Conservation (phyloP, 192 early-diverging fungal species). For the Jimgerdemannia lactiflua region DNA sequence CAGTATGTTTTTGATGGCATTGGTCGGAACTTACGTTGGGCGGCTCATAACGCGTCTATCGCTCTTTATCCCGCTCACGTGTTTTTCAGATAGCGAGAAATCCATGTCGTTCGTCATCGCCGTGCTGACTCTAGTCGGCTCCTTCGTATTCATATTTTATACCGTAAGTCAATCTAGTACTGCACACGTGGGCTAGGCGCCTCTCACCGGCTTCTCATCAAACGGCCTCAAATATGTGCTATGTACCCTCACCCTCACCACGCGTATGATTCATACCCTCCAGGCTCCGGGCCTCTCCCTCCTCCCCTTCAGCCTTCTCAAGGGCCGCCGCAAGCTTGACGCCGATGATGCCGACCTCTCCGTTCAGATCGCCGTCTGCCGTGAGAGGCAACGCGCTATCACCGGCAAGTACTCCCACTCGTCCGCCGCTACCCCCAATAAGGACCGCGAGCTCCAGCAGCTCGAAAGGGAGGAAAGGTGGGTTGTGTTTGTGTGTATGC, state of each 20-base stretch:
- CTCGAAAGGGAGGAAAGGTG: slow-evolving; percentile 14
- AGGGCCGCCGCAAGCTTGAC: slow-evolving; percentile 22
- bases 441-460: slow-evolving; percentile 7
- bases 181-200: too few relatives aligned
- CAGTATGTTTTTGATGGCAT: slow-evolving; percentile 27
- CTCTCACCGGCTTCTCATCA: too few relatives aligned
- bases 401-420: slow-evolving; percentile 13
- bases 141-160: slow-evolving; percentile 50
- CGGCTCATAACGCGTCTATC: too few relatives aligned
- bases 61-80: background rate
- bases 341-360: slow-evolving; percentile 19
- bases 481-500: slow-evolving; percentile 13
- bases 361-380: slow-evolving; percentile 7
- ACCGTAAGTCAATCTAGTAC: slow-evolving; percentile 52
- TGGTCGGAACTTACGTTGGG: slow-evolving; percentile 4
- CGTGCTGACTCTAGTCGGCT: slow-evolving; percentile 44
- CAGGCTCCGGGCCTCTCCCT: slow-evolving; percentile 37
- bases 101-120: slow-evolving; percentile 48
- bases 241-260: too few relatives aligned
- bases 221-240: too few relatives aligned
- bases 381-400: slow-evolving; percentile 20
- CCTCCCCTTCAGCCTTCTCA: slow-evolving; percentile 29
- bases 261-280: background rate
- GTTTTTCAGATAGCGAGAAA: slow-evolving; percentile 26
- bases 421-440: background rate